Evolutionary conservation across 495 filamentous ascomycete genomes (phyloP).

Genomic region (Extremus antarcticus): DNA sequence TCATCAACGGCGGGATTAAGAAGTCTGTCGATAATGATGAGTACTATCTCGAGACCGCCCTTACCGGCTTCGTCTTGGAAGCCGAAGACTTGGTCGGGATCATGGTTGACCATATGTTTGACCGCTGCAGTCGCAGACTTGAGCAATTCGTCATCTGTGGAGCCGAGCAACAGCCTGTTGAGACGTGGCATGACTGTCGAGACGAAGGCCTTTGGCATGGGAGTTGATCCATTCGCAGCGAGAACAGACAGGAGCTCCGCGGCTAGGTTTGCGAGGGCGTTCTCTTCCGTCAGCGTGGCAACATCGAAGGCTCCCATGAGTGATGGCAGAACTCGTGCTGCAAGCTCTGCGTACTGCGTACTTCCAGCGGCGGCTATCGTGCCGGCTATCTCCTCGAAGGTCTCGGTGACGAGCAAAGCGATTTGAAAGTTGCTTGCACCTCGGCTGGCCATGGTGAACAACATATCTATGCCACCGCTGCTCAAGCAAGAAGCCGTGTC

Average conservation of each 20-base stretch:
- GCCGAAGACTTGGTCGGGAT: constrained; percentile 71
- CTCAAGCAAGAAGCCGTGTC: constrained; percentile 58
- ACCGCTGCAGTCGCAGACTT: constrained; percentile 77
- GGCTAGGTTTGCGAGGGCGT: constrained; percentile 71
- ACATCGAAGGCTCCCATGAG: constrained; percentile 83
- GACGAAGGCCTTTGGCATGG: constrained; percentile 78
- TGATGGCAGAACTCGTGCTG: constrained; percentile 75
- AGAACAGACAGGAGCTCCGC: constrained; percentile 74
- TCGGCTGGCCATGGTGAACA: constrained; percentile 80
- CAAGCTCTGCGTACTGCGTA: constrained; percentile 69
- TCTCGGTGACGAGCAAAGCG: constrained; percentile 69
- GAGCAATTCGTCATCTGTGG: constrained; percentile 73
- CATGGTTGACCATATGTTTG: constrained; percentile 77
- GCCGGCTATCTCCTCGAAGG: constrained; percentile 76
- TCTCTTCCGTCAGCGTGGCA: constrained; percentile 70
- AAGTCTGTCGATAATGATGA: constrained; percentile 89
- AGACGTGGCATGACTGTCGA: constrained; percentile 77
- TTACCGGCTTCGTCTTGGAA: constrained; percentile 69
- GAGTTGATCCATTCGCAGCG: constrained; percentile 66
- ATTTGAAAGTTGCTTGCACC: constrained; percentile 82
- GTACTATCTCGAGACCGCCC: constrained; percentile 74
- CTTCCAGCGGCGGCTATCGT: constrained; percentile 50
- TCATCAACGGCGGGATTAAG: constrained; percentile 73
- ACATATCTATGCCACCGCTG: constrained; percentile 58
- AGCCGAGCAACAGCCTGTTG: constrained; percentile 65